Evolutionary conservation across 1,139 yeast species (phyloP), one percentile per base, ranked within the genome.

Genomic region (Scheffersomyces insectosa): DNA sequence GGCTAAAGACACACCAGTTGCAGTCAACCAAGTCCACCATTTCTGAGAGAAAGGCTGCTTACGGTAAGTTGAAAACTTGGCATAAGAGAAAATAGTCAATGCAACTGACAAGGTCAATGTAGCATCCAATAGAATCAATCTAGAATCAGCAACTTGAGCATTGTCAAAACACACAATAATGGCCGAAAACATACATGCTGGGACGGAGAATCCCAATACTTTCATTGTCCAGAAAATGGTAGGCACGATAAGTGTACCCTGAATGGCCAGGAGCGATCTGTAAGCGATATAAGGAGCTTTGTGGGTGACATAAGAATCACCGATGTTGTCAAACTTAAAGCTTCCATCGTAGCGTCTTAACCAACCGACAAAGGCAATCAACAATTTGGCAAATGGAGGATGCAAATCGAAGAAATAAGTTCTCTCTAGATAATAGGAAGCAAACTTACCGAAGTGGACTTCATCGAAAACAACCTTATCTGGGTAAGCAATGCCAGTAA

Each of bases 391-490:
- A 67, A 95, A 86, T 14, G 99, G 99, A 33, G 99, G 99, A 66
- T 95, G 99, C 46, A 95, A 80, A 66, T 95, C 99, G 63, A 95
- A 93, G 65, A 89, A 95, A 65, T 88, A 88, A 0, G 93, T 83
- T 46, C 95, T 72, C 61, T 88, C 85, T 48, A 88, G 67, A 63
- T 88, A 88, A 61, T 88, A 89, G 13, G 96, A 84, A 23, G 97
- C 97, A 66, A 91, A 90, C 61, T 90, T 90, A 36, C 99, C 99
- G 60, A 93, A 93, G 66, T 93, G 99, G 28, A 93, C 99, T 63
- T 95, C 99, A 69, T 95, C 99, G 58, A 95, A 95, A 23, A 95
- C 99, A 43, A 95, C 99, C 62, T 87, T 87, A 47, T 76, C 72
- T 2, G 99, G 99, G 48, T 75, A 75, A 58, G 83, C 76, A 47